Evolutionary conservation across 495 filamentous ascomycete genomes (phyloP).

Genomic region (Aspergillus saccharolyticus): DNA sequence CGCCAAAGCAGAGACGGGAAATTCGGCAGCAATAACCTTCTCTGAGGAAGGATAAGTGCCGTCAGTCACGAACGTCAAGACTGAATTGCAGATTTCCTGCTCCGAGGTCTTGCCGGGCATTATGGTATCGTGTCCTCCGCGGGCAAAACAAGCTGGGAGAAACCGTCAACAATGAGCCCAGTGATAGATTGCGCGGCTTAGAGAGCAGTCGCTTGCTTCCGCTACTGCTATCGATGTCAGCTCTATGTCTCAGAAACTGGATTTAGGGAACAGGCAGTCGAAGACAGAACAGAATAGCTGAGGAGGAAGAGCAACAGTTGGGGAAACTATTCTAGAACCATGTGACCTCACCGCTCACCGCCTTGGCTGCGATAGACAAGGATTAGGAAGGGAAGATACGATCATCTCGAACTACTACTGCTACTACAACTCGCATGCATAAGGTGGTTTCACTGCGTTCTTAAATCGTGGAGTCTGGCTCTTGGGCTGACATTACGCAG

Average conservation of each 20-base stretch:
- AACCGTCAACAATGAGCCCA: background rate
- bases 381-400: background rate
- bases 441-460: background rate
- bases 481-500: background rate
- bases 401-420: background rate
- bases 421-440: too few species aligned
- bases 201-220: background rate
- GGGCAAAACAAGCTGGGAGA: background rate
- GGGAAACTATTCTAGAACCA: slow-evolving; percentile 5
- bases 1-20: slow-evolving; percentile 55
- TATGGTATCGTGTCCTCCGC: slow-evolving; percentile 13
- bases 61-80: slow-evolving; percentile 67
- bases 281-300: too few species aligned
- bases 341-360: slow-evolving; percentile 20
- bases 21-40: slow-evolving; percentile 55
- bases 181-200: background rate
- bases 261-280: too few species aligned
- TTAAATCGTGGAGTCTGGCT: background rate
- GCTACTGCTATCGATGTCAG: background rate
- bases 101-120: slow-evolving; percentile 29
- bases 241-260: too few species aligned
- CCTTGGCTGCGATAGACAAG: slow-evolving; percentile 9
- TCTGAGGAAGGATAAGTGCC: slow-evolving; percentile 71
- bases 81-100: slow-evolving; percentile 53
- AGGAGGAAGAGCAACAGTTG: background rate